phyloP scores from a whole-genome alignment of 2,329 filamentous ascomycete species.

The Coniochaeta sp. region DNA sequence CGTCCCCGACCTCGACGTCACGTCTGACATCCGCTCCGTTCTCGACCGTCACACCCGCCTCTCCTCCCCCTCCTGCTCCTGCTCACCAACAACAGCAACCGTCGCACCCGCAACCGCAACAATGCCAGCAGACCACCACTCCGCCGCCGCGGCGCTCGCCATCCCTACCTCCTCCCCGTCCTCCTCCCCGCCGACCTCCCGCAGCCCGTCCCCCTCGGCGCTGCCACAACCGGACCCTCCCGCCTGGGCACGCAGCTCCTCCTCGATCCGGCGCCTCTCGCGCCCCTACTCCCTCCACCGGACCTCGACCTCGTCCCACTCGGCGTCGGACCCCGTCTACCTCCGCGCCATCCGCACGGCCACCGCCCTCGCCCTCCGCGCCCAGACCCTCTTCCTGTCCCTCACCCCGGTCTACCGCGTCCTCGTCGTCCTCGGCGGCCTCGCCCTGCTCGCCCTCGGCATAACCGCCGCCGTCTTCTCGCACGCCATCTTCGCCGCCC shows the following conservation, averaged over 20 bases:
- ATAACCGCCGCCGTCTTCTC: constrained; percentile 61
- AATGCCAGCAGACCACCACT: constrained; percentile 33
- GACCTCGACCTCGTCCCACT: neutral
- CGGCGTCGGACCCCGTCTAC: constrained; percentile 22
- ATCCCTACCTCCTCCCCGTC: constrained; percentile 26
- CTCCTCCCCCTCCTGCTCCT: constrained; percentile 18
- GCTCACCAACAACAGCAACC: constrained; percentile 38
- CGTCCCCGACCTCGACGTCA: neutral
- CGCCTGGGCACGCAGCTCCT: constrained; percentile 27
- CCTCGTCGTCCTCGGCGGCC: constrained; percentile 41
- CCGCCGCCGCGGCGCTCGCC: constrained; percentile 37
- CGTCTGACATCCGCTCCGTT: neutral
- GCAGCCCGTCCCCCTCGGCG: constrained; percentile 3
- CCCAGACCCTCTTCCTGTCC: constrained; percentile 42
- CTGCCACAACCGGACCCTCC: constrained; percentile 22
- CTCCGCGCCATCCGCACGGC: constrained; percentile 32
- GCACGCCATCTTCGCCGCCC: constrained; percentile 67
- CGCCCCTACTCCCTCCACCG: constrained; percentile 24
- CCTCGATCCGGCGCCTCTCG: constrained; percentile 31
- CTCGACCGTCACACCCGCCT: constrained; percentile 1
- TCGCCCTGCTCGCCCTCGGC: constrained; percentile 45
- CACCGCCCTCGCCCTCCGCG: constrained; percentile 34
- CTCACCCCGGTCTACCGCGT: constrained; percentile 56
- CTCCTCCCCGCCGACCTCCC: constrained; percentile 19
- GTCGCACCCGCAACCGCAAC: constrained; percentile 18